phyloP scores from a whole-genome alignment of 2,329 filamentous ascomycete genomes.

The Fusarium austroafricanum region DNA sequence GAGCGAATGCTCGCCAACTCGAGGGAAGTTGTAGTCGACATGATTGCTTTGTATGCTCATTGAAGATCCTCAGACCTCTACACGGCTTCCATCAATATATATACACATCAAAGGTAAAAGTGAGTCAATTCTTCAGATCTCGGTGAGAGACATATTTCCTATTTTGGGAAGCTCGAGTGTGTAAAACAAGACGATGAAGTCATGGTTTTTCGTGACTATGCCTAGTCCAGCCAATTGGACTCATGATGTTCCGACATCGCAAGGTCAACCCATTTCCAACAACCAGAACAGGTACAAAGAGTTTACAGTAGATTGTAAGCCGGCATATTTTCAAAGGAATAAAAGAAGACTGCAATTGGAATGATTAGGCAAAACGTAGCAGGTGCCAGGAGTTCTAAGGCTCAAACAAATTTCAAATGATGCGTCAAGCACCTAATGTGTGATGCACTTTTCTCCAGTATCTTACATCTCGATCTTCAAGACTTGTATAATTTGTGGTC shows the following conservation, averaged over 20 bases:
- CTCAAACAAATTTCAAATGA: not conserved
- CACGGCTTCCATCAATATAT: not conserved
- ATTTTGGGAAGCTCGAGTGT: slow-evolving; percentile 12
- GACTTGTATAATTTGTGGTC: not conserved
- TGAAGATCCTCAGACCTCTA: not conserved
- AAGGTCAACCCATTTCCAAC: not conserved
- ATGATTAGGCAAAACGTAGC: not conserved
- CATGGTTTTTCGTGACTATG: slow-evolving; percentile 16
- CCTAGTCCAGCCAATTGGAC: slow-evolving; percentile 29
- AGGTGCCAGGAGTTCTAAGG: not conserved
- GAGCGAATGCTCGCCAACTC: slow-evolving; percentile 27
- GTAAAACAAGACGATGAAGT: too few relatives aligned
- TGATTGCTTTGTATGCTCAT: not conserved
- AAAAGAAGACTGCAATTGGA: not conserved
- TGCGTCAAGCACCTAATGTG: not conserved
- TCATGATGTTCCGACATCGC: slow-evolving; percentile 39
- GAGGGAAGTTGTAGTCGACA: slow-evolving; percentile 23
- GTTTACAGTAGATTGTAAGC: not conserved
- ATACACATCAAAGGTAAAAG: not conserved
- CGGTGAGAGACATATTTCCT: slow-evolving; percentile 29
- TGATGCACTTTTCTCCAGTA: not conserved
- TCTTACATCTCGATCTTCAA: too few relatives aligned
- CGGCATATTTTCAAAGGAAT: too few relatives aligned
- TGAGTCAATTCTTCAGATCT: slow-evolving; percentile 15
- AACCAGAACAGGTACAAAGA: not conserved